A percentile compares a stretch with the other conserved stretches of the same genome.
phyloP scores from a whole-genome alignment of 805 yeast genomes.

The Priceomyces medius region DNA sequence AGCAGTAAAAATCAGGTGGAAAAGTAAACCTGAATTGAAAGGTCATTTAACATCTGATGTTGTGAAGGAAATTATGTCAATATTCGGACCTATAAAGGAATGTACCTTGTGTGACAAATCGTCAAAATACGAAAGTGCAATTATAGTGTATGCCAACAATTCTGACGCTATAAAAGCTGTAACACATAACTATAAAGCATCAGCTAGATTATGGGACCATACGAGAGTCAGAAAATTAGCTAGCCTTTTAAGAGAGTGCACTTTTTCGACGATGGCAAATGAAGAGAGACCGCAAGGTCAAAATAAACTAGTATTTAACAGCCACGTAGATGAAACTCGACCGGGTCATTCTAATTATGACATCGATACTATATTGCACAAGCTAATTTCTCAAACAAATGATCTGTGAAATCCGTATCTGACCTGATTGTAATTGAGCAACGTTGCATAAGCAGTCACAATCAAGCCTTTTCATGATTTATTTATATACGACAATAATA shows the following conservation, averaged over 20 bases:
- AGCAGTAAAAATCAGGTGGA: slow-evolving; percentile 44
- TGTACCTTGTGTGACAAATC: slow-evolving; percentile 8
- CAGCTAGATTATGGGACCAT: slow-evolving; percentile 48
- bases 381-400: slow-evolving; percentile 5
- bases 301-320: neutral
- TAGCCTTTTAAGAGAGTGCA: slow-evolving; percentile 43
- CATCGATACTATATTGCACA: slow-evolving; percentile 3
- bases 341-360: slow-evolving; percentile 1
- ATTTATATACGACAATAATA: slow-evolving; percentile 1
- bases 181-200: slow-evolving; percentile 39
- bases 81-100: slow-evolving; percentile 41
- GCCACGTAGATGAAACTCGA: neutral
- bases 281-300: neutral
- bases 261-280: neutral
- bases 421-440: slow-evolving; percentile 16
- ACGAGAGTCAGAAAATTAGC: slow-evolving; percentile 44
- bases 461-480: slow-evolving; percentile 10
- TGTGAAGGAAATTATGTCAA: slow-evolving; percentile 40
- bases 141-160: slow-evolving; percentile 27
- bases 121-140: slow-evolving; percentile 38
- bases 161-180: slow-evolving; percentile 34
- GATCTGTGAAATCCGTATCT: slow-evolving; percentile 33
- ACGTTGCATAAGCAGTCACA: neutral
- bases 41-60: slow-evolving; percentile 31
- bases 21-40: slow-evolving; percentile 35